A percentile compares a stretch with the other conserved stretches of the same genome.
phyloP scores from a whole-genome alignment of 805 yeast genomes.

The Metschnikowia hibisci region DNA sequence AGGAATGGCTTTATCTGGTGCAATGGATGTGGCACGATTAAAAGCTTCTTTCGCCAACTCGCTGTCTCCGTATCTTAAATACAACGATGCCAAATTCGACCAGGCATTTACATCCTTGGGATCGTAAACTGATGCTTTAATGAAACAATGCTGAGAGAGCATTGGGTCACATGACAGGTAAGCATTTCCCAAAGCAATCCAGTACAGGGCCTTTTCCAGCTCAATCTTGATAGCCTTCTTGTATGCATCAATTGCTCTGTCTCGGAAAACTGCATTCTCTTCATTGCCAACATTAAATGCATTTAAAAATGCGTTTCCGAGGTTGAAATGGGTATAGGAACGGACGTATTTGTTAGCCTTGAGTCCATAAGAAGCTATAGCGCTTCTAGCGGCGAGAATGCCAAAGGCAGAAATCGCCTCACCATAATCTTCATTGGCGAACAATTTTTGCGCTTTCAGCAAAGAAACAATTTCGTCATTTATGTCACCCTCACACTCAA shows the following conservation, averaged over 20 bases:
- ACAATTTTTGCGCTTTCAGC: slow-evolving; percentile 10
- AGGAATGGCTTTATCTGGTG: slow-evolving; percentile 69
- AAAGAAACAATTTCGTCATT: slow-evolving; percentile 20
- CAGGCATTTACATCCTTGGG: slow-evolving; percentile 67
- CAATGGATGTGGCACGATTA: slow-evolving; percentile 69
- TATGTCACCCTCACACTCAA: slow-evolving; percentile 13
- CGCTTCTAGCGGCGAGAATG: slow-evolving; percentile 46
- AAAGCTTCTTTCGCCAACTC: slow-evolving; percentile 73
- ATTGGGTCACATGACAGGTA: slow-evolving; percentile 59
- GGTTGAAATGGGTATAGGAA: slow-evolving; percentile 58
- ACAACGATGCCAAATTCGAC: slow-evolving; percentile 79
- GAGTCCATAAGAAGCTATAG: slow-evolving; percentile 32
- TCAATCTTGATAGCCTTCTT: slow-evolving; percentile 72
- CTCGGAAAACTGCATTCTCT: slow-evolving; percentile 28
- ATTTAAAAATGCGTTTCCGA: slow-evolving; percentile 62
- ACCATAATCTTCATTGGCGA: slow-evolving; percentile 13
- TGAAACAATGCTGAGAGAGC: slow-evolving; percentile 89
- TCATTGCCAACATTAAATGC: slow-evolving; percentile 26
- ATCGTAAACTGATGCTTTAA: slow-evolving; percentile 71
- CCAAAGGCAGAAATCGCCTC: slow-evolving; percentile 39
- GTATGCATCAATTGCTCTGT: slow-evolving; percentile 51
- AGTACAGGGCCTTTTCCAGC: slow-evolving; percentile 61
- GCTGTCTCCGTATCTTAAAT: slow-evolving; percentile 61
- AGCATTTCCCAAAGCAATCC: slow-evolving; percentile 83
- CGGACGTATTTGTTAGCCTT: slow-evolving; percentile 46